Base-by-base conservation (phyloP, 768 basidiomycete genomes). In the Panellus pusillus region DNA sequence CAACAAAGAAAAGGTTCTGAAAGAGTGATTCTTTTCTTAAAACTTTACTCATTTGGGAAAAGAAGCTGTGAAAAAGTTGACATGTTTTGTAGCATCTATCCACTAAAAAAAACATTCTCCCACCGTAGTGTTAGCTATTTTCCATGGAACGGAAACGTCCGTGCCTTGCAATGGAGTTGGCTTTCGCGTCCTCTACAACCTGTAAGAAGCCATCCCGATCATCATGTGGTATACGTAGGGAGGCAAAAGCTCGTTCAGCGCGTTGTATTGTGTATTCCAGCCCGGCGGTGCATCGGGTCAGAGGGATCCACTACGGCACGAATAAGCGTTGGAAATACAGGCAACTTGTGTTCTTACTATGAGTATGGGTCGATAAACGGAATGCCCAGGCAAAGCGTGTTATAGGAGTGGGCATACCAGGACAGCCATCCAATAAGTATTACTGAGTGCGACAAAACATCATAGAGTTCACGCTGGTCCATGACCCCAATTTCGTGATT, bases 341-440 rank as follows among this genome's bases (percentile, higher is more conserved):
- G 31, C 17, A 18, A 44, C 14, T 43, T 46, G 49, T 31, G 44
- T 13, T 20, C 17, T 31, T 42, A 37, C 47, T n/a, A 41, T 20
- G 56, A 55, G n/a, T 9, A 74, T 65, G 1, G 70, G 52, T 74
- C 71, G 32, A 74, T 60, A 51, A 72, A 74, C 7, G 72, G 71
- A 3, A 74, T 69, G 5, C 70, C 72, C 20, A 66, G 61, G 49
- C 71, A 72, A 8, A 74, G 55, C 3, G 68, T 67, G 40, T 71
- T 66, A 38, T 69, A 70, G 0, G 71, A 1, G 52, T 62, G 19
- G 63, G 63, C 50, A 36, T 6, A 65, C 68, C 39, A 11, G 56
- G 56, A 19, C 41, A 35, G 4, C 46, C 50, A n/a, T 8, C 56
- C 56, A 6, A 57, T 38, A n/a, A 57, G 38, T 9, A 44, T 46